Percentiles rank a stretch among this genome's conserved stretches.
Evolutionary conservation across 768 basidiomycete species (phyloP).

Genomic region (Serendipita vermifera): DNA sequence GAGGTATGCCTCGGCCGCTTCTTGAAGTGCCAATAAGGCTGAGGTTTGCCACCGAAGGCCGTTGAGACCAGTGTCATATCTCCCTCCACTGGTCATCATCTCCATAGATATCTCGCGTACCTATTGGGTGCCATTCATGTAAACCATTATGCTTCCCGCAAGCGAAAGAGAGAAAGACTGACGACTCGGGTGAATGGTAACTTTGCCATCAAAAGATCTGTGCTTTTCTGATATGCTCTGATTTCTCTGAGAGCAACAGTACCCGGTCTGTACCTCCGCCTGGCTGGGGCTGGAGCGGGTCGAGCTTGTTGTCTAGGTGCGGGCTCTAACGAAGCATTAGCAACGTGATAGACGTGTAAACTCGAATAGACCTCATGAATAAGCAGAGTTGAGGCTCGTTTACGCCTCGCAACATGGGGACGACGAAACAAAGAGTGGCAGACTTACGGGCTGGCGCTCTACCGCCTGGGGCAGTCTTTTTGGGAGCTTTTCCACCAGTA

Average conservation of each 20-base stretch:
- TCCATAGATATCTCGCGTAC: slow-evolving; percentile 91
- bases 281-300: neutral
- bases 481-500: slow-evolving; percentile 54
- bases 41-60: slow-evolving; percentile 90
- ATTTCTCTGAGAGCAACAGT: slow-evolving; percentile 87
- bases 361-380: neutral
- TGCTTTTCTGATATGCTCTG: slow-evolving; percentile 86
- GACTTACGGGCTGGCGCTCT: neutral
- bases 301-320: neutral
- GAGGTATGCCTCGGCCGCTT: slow-evolving; percentile 89
- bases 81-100: slow-evolving; percentile 67
- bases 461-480: slow-evolving; percentile 15
- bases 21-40: slow-evolving; percentile 85
- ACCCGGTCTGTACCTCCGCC: slow-evolving; percentile 63
- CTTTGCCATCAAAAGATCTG: slow-evolving; percentile 74
- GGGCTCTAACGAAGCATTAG: neutral
- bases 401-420: slow-evolving; percentile 4
- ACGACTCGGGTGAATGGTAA: slow-evolving; percentile 89
- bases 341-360: neutral
- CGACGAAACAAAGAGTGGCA: neutral
- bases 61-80: slow-evolving; percentile 41
- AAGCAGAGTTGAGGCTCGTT: slow-evolving; percentile 11
- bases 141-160: no score
- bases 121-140: no score
- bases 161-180: slow-evolving; percentile 25